These are phyloP conservation scores for Phytophthora cactorum DNA, from an alignment of 352 stramenopile genomes.

Conservation along the genomic window DNA sequence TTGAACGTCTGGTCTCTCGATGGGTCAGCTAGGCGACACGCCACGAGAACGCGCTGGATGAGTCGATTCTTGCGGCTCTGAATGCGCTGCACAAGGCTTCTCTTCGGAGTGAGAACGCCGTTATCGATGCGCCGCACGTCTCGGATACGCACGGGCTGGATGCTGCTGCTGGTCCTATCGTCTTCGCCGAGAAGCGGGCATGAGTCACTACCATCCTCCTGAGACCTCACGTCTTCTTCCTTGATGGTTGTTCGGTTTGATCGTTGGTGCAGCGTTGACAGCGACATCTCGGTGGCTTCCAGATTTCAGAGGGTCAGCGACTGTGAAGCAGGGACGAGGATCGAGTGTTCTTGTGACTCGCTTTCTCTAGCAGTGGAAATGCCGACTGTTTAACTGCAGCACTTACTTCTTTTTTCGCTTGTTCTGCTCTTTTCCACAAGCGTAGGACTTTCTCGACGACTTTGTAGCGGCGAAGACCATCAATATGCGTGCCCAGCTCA, in stretches of 20 bases:
- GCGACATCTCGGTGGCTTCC: constrained; percentile 13
- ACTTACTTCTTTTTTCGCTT: constrained; percentile 36
- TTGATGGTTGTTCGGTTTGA: neutral
- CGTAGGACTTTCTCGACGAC: neutral
- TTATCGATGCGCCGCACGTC: constrained; percentile 39
- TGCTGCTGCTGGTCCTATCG: constrained; percentile 1
- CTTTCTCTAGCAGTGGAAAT: neutral
- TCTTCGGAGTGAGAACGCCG: constrained; percentile 16
- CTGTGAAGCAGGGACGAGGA: neutral
- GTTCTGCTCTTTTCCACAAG: neutral
- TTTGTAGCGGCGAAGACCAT: neutral
- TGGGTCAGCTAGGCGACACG: constrained; percentile 49
- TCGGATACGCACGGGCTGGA: constrained; percentile 19
- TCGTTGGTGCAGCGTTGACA: constrained; percentile 11
- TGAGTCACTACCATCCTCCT: constrained; percentile 15
- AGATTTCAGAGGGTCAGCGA: neutral
- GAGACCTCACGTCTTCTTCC: constrained; percentile 3
- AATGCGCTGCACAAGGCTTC: constrained; percentile 36
- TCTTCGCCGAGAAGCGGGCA: constrained; percentile 36
- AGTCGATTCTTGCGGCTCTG: constrained; percentile 67
- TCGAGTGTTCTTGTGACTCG: neutral
- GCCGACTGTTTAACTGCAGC: neutral
- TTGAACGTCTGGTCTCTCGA: constrained; percentile 64
- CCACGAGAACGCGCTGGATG: constrained; percentile 68
- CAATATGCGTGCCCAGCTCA: neutral